phyloP scores from a whole-genome alignment of 1,139 yeast genomes.

The Pichia terricola region DNA sequence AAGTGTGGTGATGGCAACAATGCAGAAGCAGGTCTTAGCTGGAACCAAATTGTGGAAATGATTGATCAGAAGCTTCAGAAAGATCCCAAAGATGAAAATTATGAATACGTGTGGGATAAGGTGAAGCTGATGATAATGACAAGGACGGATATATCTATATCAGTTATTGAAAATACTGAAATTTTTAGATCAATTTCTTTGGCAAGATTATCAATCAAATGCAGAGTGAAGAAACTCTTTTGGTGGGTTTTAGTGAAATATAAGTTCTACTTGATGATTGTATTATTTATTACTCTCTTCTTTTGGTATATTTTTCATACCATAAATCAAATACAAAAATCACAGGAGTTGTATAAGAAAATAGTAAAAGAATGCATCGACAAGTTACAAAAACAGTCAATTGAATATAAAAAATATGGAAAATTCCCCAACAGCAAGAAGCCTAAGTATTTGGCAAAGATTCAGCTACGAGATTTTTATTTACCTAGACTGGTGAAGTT shows the following conservation, averaged over 20 bases:
- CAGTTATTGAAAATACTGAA: constrained; percentile 9
- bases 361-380: constrained; percentile 36
- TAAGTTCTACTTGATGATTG: constrained; percentile 30
- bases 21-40: constrained; percentile 21
- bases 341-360: constrained; percentile 28
- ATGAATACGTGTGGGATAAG: constrained; percentile 24
- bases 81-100: constrained; percentile 24
- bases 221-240: constrained; percentile 50
- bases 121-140: constrained; percentile 24
- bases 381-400: constrained; percentile 35
- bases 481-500: constrained; percentile 27
- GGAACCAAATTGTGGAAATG: constrained; percentile 16
- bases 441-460: constrained; percentile 49
- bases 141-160: constrained; percentile 23
- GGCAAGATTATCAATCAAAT: constrained; percentile 51
- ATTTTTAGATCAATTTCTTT: constrained; percentile 67
- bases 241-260: constrained; percentile 39
- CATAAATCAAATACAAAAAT: constrained; percentile 20
- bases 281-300: constrained; percentile 21
- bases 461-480: constrained; percentile 68
- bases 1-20: constrained; percentile 24
- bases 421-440: constrained; percentile 22
- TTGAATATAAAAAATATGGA: not conserved
- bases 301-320: constrained; percentile 24
- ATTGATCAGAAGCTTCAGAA: constrained; percentile 13